Percentiles rank a stretch among this genome's conserved stretches.
These are phyloP conservation scores for Skeletonema costatum DNA, from an alignment of 108 stramenopile genomes.

Conservation along the genomic window DNA sequence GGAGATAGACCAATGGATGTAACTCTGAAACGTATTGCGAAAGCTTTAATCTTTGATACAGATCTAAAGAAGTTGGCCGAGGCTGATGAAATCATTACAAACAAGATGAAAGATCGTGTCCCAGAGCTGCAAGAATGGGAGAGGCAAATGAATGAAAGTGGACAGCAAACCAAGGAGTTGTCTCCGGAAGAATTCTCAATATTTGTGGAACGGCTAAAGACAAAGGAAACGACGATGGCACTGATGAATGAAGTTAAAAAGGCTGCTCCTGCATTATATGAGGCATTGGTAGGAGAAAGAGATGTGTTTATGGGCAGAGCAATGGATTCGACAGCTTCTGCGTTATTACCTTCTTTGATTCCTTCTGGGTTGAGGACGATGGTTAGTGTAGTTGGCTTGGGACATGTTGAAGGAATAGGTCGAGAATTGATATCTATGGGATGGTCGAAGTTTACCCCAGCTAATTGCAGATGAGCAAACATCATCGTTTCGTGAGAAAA, in stretches of 20 bases:
- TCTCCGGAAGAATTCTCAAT: constrained; percentile 49
- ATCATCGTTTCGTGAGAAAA: too few relatives aligned
- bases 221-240: constrained; percentile 56
- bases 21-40: constrained; percentile 63
- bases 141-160: constrained; percentile 6
- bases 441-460: constrained; percentile 44
- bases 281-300: constrained; percentile 75
- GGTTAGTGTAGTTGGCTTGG: constrained; percentile 65
- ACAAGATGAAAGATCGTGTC: constrained; percentile 46
- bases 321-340: constrained; percentile 42
- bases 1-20: constrained; percentile 82
- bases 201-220: constrained; percentile 69
- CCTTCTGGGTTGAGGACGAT: constrained; percentile 17
- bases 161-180: constrained; percentile 13
- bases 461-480: background rate
- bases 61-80: constrained; percentile 58
- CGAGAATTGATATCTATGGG: constrained; percentile 56
- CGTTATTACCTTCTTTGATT: constrained; percentile 9
- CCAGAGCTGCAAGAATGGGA: constrained; percentile 28
- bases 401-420: constrained; percentile 80
- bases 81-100: constrained; percentile 53
- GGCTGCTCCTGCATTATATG: constrained; percentile 66
- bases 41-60: constrained; percentile 60
- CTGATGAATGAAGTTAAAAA: constrained; percentile 61
- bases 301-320: constrained; percentile 84